A percentile compares a stretch with the other conserved stretches of the same genome.
phyloP scores from a whole-genome alignment of 768 basidiomycete genomes.

The Amanita muscaria region DNA sequence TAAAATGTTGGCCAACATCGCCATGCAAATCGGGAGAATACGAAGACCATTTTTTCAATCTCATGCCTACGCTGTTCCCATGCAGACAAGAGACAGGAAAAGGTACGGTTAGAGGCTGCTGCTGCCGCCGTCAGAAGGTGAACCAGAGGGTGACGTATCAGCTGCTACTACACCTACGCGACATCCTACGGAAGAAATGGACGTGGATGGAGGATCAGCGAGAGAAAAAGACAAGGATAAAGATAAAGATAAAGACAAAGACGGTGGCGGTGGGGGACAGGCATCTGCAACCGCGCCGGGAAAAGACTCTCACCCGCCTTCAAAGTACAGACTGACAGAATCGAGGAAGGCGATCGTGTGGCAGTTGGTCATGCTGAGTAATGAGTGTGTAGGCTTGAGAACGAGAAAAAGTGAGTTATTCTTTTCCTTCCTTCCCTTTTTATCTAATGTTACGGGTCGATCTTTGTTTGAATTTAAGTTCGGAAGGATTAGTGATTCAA shows the following conservation, averaged over 20 bases:
- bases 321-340: constrained; percentile 73
- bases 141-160: constrained; percentile 17
- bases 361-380: constrained; percentile 74
- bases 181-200: constrained; percentile 40
- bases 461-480: constrained; percentile 31
- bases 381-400: constrained; percentile 62
- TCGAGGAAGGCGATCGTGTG: constrained; percentile 72
- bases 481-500: constrained; percentile 62
- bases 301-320: constrained; percentile 51
- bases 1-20: constrained; percentile 69
- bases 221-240: constrained; percentile 19
- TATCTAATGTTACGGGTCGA: too few species aligned
- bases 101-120: constrained; percentile 28
- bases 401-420: constrained; percentile 36
- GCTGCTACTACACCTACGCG: constrained; percentile 31
- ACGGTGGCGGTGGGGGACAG: constrained; percentile 17
- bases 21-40: constrained; percentile 76
- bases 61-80: constrained; percentile 81
- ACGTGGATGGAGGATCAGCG: constrained; percentile 24
- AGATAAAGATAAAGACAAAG: constrained; percentile 17
- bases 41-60: constrained; percentile 84
- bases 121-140: constrained; percentile 19
- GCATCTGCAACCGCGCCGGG: constrained; percentile 12
- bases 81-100: constrained; percentile 71
- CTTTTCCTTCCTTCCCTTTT: not conserved